Evolutionary conservation across 148 eudicot species (phyloP).

Genomic region (Fagopyrum homotropicum): DNA sequence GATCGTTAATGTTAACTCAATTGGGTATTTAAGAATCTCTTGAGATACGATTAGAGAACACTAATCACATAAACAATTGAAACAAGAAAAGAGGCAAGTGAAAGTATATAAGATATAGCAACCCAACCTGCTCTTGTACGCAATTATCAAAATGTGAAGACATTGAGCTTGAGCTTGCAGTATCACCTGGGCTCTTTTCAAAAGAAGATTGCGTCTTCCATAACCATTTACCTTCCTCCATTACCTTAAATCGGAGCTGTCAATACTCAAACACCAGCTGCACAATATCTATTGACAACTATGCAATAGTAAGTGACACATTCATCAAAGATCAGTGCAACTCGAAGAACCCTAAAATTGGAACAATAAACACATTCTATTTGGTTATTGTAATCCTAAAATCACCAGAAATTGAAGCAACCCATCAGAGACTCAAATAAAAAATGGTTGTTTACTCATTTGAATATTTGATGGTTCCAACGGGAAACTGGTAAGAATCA

Average conservation of each 20-base stretch:
- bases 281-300: neutral
- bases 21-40: neutral
- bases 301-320: neutral
- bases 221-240: neutral
- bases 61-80: neutral
- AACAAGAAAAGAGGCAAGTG: neutral
- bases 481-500: neutral
- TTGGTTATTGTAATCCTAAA: neutral
- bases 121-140: neutral
- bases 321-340: neutral
- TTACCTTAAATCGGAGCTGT: neutral
- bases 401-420: neutral
- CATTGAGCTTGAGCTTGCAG: constrained; percentile 8
- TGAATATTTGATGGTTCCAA: neutral
- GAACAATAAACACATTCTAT: neutral
- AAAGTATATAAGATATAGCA: neutral
- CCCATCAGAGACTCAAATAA: neutral
- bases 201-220: neutral
- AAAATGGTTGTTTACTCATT: neutral
- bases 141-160: constrained; percentile 2
- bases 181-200: neutral
- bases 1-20: neutral
- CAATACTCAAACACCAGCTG: neutral
- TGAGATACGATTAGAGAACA: neutral
- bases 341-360: neutral